phyloP scores from a whole-genome alignment of 176 grass and related monocot species.

The Puya raimondii region DNA sequence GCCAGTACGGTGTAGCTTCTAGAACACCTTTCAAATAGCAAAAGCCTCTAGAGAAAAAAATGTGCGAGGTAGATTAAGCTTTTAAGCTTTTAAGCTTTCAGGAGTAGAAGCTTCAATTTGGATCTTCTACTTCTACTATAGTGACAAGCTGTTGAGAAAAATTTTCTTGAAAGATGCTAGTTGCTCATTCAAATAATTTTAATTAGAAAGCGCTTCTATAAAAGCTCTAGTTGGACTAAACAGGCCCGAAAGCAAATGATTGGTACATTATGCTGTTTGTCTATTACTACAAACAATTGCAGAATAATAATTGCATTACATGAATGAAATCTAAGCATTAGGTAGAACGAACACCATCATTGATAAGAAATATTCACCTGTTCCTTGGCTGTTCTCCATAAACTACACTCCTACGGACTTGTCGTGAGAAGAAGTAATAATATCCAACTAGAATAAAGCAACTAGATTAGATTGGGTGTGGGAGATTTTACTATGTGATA shows the following conservation, averaged over 20 bases:
- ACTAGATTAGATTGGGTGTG: background rate
- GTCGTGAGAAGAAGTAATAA: slow-evolving; percentile 92
- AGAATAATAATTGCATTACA: background rate
- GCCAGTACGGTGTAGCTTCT: background rate
- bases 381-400: slow-evolving; percentile 92
- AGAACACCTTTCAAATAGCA: background rate
- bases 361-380: slow-evolving; percentile 28
- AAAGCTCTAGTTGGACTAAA: background rate
- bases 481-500: background rate
- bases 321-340: background rate
- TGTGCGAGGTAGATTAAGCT: too few relatives aligned
- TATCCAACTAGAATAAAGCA: slow-evolving; percentile 59
- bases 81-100: too few relatives aligned
- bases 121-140: background rate
- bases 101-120: background rate
- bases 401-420: slow-evolving; percentile 72
- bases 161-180: too few relatives aligned
- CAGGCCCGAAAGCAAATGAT: background rate
- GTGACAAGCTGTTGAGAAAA: too few relatives aligned
- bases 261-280: background rate
- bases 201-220: background rate
- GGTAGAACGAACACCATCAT: background rate
- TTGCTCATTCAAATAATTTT: too few relatives aligned
- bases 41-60: slow-evolving; percentile 3
- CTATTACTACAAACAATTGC: background rate